Conservation (phyloP, 176 grass and related monocot species). For the Zizania latifolia region DNA sequence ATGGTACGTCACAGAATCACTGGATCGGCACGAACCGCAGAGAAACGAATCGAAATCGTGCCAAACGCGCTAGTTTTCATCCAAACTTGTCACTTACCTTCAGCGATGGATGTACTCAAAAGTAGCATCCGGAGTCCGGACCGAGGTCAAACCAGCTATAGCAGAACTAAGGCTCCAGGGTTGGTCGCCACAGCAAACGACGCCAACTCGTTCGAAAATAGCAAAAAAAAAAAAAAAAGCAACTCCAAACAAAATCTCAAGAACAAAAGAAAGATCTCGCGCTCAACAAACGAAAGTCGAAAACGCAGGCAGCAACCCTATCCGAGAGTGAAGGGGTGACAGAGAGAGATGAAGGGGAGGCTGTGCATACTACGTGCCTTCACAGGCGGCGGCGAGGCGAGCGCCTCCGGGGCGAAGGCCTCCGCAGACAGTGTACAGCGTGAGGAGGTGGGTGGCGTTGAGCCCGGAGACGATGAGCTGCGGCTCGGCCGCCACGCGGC, state of each 20-base stretch:
- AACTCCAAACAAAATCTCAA: background rate
- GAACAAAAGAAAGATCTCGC: background rate
- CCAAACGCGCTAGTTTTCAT: background rate
- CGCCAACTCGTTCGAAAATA: background rate
- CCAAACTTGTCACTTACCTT: background rate
- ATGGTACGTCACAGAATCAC: too few species aligned
- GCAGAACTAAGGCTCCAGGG: background rate
- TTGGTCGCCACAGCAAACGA: background rate
- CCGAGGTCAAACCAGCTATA: background rate
- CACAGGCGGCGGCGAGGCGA: conserved; percentile 17
- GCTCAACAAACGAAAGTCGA: background rate
- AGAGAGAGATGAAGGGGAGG: background rate
- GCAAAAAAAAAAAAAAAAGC: background rate
- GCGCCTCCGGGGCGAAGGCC: background rate
- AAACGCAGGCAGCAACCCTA: background rate
- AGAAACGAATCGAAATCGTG: background rate
- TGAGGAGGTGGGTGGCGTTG: conserved; percentile 28
- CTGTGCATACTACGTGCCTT: background rate
- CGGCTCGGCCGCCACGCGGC: conserved; percentile 24
- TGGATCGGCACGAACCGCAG: background rate
- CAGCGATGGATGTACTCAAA: background rate
- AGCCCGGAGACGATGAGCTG: conserved; percentile 24
- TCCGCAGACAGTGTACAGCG: conserved; percentile 21
- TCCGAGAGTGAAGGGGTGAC: background rate
- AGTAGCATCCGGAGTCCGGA: background rate